phyloP scores from a whole-genome alignment of 768 basidiomycete species.

The Trametes punicea region DNA sequence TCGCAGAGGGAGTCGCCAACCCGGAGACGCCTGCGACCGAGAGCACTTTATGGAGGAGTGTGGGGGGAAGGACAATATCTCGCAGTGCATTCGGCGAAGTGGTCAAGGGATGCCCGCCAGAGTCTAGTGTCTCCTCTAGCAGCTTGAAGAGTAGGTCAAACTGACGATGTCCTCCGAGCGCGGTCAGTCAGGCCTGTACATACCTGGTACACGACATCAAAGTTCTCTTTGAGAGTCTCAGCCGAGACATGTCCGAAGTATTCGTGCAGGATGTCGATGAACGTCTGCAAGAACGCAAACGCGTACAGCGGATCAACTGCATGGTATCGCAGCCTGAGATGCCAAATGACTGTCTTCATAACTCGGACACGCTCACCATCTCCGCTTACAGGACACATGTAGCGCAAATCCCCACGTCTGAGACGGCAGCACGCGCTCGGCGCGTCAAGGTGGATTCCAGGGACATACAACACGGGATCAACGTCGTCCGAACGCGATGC shows the following conservation, averaged over 20 bases:
- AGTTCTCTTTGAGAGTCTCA: constrained; percentile 81
- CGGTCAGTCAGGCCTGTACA: constrained; percentile 19
- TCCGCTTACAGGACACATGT: constrained; percentile 79
- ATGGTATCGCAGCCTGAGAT: background rate
- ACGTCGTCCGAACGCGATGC: constrained; percentile 50
- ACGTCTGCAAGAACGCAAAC: constrained; percentile 84
- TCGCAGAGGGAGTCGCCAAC: constrained; percentile 32
- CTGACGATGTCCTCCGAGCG: too few relatives aligned
- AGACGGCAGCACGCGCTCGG: constrained; percentile 86
- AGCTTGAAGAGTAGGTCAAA: constrained; percentile 49
- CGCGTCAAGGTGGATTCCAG: constrained; percentile 42
- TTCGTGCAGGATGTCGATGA: constrained; percentile 77
- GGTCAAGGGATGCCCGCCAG: constrained; percentile 88
- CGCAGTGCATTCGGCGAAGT: constrained; percentile 87
- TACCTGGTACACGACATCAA: constrained; percentile 94
- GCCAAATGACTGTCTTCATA: background rate
- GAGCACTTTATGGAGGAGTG: constrained; percentile 57
- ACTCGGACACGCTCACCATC: constrained; percentile 56
- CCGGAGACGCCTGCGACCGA: constrained; percentile 50
- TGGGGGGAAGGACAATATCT: constrained; percentile 91
- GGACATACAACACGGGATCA: constrained; percentile 73
- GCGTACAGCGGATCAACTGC: constrained; percentile 87
- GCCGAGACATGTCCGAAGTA: constrained; percentile 88
- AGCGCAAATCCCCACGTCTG: constrained; percentile 66
- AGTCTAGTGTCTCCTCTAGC: constrained; percentile 92